Evolutionary conservation across 2,329 filamentous ascomycete genomes (phyloP).

Genomic region (Neobulgaria alba): DNA sequence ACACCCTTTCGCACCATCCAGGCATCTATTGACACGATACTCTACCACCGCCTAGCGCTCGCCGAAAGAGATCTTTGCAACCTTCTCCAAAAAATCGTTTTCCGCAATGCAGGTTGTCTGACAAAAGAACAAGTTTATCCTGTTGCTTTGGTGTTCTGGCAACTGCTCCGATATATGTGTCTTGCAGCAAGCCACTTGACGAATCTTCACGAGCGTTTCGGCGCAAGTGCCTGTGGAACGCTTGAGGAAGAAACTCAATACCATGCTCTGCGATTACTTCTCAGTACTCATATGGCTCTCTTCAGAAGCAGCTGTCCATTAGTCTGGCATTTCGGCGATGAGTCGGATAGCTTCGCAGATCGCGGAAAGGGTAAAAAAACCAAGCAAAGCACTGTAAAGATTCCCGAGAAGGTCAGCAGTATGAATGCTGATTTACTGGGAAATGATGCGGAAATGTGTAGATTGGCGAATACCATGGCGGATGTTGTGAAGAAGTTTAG

Average conservation of each 20-base stretch:
- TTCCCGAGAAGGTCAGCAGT: conserved; percentile 15
- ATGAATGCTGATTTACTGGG: conserved; percentile 19
- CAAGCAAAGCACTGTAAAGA: too few relatives aligned
- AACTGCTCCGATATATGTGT: conserved; percentile 17
- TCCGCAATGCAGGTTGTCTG: conserved; percentile 19
- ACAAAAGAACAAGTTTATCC: conserved; percentile 20
- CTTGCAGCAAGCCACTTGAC: conserved; percentile 16
- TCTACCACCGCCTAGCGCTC: conserved; percentile 19
- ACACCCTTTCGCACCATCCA: conserved; percentile 14
- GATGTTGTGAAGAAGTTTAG: conserved; percentile 19
- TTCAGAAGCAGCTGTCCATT: conserved; percentile 22
- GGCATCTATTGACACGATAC: conserved; percentile 22
- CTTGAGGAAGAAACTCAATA: conserved; percentile 11
- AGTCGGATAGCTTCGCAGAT: too few relatives aligned
- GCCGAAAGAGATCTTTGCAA: conserved; percentile 18
- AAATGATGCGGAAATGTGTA: conserved; percentile 14
- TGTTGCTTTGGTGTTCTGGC: conserved; percentile 22
- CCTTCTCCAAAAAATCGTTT: conserved; percentile 21
- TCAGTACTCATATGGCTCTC: conserved; percentile 20
- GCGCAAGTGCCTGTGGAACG: too few relatives aligned
- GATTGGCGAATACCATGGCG: conserved; percentile 16
- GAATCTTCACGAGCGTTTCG: conserved; percentile 13
- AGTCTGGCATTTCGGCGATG: conserved; percentile 19
- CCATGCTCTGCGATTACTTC: conserved; percentile 16
- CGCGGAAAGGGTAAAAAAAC: too few relatives aligned